phyloP scores from a whole-genome alignment of 2,329 filamentous ascomycete genomes.

The Bipolaris gigantea region DNA sequence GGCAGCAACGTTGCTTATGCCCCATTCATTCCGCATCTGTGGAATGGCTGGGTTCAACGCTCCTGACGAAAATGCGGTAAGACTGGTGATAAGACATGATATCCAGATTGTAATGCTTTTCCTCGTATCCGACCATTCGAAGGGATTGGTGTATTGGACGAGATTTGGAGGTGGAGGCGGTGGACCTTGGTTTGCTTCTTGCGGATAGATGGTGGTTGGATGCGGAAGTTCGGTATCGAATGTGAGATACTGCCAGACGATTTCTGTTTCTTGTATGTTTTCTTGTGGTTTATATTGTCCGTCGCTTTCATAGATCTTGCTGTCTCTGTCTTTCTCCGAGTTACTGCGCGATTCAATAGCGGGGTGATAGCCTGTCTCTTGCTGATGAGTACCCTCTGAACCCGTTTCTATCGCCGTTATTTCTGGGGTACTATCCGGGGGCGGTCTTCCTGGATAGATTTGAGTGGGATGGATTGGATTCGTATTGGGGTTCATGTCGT shows the following conservation, averaged over 20 bases:
- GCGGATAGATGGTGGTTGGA: conserved; percentile 43
- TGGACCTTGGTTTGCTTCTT: conserved; percentile 39
- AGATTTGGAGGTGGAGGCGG: conserved; percentile 67
- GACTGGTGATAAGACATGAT: conserved; percentile 72
- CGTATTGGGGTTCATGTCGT: conserved; percentile 36
- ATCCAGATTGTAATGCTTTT: conserved; percentile 74
- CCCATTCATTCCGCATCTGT: conserved; percentile 68
- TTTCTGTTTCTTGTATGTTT: conserved; percentile 28
- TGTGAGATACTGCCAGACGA: conserved; percentile 63
- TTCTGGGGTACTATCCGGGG: conserved; percentile 26
- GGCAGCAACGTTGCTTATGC: conserved; percentile 66
- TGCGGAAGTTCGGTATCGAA: conserved; percentile 63
- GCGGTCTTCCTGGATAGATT: conserved; percentile 27
- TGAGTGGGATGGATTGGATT: conserved; percentile 15
- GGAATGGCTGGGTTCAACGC: conserved; percentile 71
- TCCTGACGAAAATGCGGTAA: conserved; percentile 81
- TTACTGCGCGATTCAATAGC: conserved; percentile 12
- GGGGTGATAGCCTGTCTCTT: conserved; percentile 12
- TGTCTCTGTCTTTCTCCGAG: conserved; percentile 18
- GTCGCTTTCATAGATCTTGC: conserved; percentile 15
- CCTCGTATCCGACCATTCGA: conserved; percentile 68
- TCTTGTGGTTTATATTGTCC: conserved; percentile 11
- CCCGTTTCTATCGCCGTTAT: conserved; percentile 29
- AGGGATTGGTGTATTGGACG: conserved; percentile 67
- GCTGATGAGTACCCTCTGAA: background rate